Evolutionary conservation across 768 basidiomycete genomes (phyloP), one percentile per base, ranked within the genome.

Genomic region (Suillus subaureus): DNA sequence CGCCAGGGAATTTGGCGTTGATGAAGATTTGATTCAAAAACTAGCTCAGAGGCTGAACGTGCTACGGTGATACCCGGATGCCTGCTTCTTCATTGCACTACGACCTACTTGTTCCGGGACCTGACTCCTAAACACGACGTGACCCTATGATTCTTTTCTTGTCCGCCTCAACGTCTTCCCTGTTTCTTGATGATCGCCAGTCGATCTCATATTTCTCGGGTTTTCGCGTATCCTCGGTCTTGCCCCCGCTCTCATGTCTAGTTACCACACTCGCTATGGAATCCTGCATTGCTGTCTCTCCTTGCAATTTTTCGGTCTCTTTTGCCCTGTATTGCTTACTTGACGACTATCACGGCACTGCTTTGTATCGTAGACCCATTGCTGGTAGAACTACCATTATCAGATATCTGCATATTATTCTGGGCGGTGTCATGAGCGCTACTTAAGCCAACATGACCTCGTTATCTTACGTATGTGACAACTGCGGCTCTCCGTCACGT

Each of bases 1-100:
- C n/a, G 90, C 91, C 28, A 82, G 82, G 69, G 91, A 92, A 74
- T 91, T 91, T 66, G 90, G 90, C n/a, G 82, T 92, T 26, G 87
- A 90, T 62, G 79, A 90, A 39, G 82, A 87, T 51, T 73, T 91
- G 33, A 85, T 92, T 54, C 84, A 90, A 71, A 88, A 88, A 4
- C 82, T 91, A 54, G 87, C 85, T 47, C 87, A 89, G 67, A 83
- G 89, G 60, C 79, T 91, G 12, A 60, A 68, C 40, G 68, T 64
- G 26, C 67, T 77, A 47, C 69, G 47, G 66, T 75, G 66, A 75
- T 62, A 45, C 26, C 57, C 39, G 26, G 16, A 55, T 43, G 6
- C 49, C 47, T 35, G 16, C 35, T 56, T 63, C 21, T 16, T 26
- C 65, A 64, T 18, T 64, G 67, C 52, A 75, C 37, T 69, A 45